Evolutionary conservation across 768 basidiomycete genomes (phyloP), one percentile per base, ranked within the genome.

Genomic region (Tylopilus sp.): DNA sequence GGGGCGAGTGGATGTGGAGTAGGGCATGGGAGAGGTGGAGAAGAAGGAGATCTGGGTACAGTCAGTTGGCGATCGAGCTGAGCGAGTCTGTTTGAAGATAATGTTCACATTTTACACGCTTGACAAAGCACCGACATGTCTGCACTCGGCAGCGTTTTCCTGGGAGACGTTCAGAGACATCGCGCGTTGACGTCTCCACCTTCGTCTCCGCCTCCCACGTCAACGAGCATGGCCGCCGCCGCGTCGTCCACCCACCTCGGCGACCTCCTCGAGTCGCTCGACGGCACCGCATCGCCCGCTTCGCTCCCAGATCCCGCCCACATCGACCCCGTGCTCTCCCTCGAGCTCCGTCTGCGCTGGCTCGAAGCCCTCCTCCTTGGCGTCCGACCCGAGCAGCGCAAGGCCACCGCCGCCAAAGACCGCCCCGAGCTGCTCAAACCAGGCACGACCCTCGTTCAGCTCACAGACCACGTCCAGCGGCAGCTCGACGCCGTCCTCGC

Each of bases 311-410:
- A 51, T 2, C 40, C 47, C 43, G 22, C 53, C 58, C 17, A 43
- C 21, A 83, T 92, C 40, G 80, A 86, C 30, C 85, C 91, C 5
- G 68, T 68, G 0, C 72, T 88, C 13, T 85, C 91, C 3, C 71
- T 93, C 11, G 85, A 91, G 58, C 72, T 93, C 20, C 79, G 91
- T 1, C 65, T 92, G 31, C 75, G 86, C 50, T 90, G 88, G 87
- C 73, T 93, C 2, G 91, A 91, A 64, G 87, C 88, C 17, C 72
- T 93, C 45, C 70, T 91, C 3, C 66, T 82, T 36, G 91, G 90
- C 36, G 76, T 84, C 20, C 78, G 77, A 79, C 38, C 48, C 65
- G 48, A 73, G 72, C 67, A 77, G 68, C 64, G 72, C 69, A 58
- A 74, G 63, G 60, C 49, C 56, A 2, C n/a, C 65, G 15, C 70